Base-by-base conservation (phyloP, 2,329 filamentous ascomycete species). In the Elsinoe perseae region DNA sequence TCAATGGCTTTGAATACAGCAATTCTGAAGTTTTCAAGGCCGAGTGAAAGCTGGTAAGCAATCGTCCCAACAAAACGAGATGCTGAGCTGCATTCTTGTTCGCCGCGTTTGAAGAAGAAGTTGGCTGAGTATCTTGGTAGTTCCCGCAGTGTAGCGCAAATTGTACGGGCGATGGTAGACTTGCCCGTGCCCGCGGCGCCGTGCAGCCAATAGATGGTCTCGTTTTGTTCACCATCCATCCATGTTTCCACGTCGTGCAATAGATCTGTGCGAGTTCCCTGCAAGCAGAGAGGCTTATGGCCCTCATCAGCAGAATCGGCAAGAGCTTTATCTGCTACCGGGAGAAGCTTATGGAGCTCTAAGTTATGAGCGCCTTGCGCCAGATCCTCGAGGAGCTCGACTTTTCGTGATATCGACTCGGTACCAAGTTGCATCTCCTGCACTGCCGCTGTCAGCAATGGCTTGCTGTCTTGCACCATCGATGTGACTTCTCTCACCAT, bases 181-280 rank as follows among this genome's bases (percentile, higher is more conserved):
- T 69, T 70, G 16, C 69, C 67, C 14, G 63, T 67, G 14, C 68
- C 68, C 2, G 67, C 66, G 42, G 63, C 58, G 7, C 67, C 66
- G 12, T 56, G 62, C 2, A 70, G 58, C 69, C 64, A 70, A 60
- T 64, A 70, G 53, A 70, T 65, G 21, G 53, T 16, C 12, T 42
- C 12, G 50, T 12, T 18, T 1, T 21, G 9, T 2, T 44, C 27
- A 6, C 27, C 28, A 8, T n/a, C 8, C 8, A 7, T 5, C 50
- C 50, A 54, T 9, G 10, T 18, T 4, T 21, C 12, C 14, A 54
- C 23, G 16, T 12, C 7, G 7, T 38, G 18, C 10, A 54, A 20
- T 14, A 54, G 9, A 12, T 54, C 50, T 16, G 14, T 18, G 8
- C 50, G 30, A 5, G 50, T 54, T 7, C 16, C 28, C 12, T 40